phyloP scores from a whole-genome alignment of 768 basidiomycete species.

The Leccinellum albellum region DNA sequence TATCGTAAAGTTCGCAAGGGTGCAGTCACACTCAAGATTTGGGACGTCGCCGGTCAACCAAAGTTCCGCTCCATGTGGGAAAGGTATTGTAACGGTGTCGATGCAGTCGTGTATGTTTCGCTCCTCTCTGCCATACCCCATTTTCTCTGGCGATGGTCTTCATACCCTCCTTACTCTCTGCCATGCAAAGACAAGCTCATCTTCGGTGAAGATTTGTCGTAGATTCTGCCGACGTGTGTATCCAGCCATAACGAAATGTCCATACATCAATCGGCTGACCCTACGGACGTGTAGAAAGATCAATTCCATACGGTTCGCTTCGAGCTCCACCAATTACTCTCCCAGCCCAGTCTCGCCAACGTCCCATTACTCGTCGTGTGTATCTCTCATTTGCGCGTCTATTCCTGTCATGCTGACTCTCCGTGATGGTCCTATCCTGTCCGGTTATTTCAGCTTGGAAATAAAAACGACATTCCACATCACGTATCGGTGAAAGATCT shows the following conservation, averaged over 20 bases:
- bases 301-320: constrained; percentile 82
- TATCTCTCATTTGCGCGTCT: constrained; percentile 7
- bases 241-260: neutral
- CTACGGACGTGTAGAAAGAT: constrained; percentile 47
- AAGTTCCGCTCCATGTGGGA: constrained; percentile 97
- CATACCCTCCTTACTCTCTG: neutral
- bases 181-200: constrained; percentile 14
- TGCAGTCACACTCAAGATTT: constrained; percentile 87
- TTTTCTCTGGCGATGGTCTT: no score
- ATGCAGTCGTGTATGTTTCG: constrained; percentile 77
- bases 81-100: constrained; percentile 87
- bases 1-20: constrained; percentile 85
- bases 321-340: constrained; percentile 77
- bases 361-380: constrained; percentile 83
- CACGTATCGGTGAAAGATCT: constrained; percentile 80
- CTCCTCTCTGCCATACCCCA: neutral
- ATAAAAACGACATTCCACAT: constrained; percentile 84
- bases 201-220: constrained; percentile 74
- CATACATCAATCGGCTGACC: neutral
- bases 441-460: constrained; percentile 59
- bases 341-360: constrained; percentile 58
- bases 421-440: neutral
- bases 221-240: constrained; percentile 79
- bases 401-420: neutral
- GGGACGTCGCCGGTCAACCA: constrained; percentile 95